Conservation (phyloP, 2,329 filamentous ascomycete genomes). For the Xylaria arbuscula region DNA sequence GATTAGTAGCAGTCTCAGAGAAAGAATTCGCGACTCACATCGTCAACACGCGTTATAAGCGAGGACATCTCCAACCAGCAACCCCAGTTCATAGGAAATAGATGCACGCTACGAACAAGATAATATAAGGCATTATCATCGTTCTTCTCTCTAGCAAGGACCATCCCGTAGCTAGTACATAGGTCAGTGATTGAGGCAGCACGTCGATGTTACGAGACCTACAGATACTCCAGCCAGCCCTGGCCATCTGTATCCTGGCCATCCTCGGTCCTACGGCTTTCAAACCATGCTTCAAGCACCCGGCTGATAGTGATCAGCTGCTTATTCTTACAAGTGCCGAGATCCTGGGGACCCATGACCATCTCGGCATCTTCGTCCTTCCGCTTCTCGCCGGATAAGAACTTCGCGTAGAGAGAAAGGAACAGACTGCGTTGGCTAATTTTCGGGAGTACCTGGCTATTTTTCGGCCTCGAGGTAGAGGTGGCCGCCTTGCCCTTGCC, state of each 20-base stretch:
- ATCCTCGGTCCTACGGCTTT: constrained; percentile 68
- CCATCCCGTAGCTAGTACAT: constrained; percentile 77
- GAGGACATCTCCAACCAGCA: constrained; percentile 94
- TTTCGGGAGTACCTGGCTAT: constrained; percentile 57
- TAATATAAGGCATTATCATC: constrained; percentile 85
- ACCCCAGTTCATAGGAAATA: constrained; percentile 96
- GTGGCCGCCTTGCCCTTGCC: constrained; percentile 71
- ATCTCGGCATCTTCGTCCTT: constrained; percentile 98
- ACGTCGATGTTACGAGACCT: constrained; percentile 43
- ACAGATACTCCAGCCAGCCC: constrained; percentile 92
- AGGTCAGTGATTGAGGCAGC: constrained; percentile 31
- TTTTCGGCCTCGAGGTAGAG: constrained; percentile 38
- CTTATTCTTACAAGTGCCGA: constrained; percentile 85
- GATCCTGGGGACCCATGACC: constrained; percentile 93
- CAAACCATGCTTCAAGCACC: constrained; percentile 84
- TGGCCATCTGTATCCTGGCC: constrained; percentile 73
- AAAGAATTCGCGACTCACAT: constrained; percentile 65
- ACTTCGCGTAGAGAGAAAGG: constrained; percentile 90
- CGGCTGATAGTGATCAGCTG: constrained; percentile 81
- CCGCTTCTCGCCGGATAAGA: constrained; percentile 92
- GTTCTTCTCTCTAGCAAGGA: constrained; percentile 90
- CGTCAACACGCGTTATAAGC: constrained; percentile 81
- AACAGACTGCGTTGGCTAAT: constrained; percentile 94
- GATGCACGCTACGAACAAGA: constrained; percentile 87
- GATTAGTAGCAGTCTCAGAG: constrained; percentile 44